Conservation (phyloP, 306 rosid species). For the Abrus precatorius region DNA sequence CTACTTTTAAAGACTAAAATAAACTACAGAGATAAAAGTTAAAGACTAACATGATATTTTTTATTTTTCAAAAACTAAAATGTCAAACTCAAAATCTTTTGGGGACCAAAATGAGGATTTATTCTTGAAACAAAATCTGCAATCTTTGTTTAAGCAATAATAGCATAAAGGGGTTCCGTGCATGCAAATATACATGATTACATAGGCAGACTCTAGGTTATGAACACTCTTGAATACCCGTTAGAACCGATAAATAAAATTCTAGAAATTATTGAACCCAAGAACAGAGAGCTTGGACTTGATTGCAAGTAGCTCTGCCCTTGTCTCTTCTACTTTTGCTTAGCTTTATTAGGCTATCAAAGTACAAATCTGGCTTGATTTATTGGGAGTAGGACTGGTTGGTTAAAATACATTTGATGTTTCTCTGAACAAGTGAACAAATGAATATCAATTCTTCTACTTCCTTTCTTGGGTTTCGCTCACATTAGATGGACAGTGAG, state of each 20-base stretch:
- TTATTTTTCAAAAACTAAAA: no score
- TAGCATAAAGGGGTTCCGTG: no score
- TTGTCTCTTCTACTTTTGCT: conserved; percentile 40
- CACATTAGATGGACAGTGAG: conserved; percentile 10
- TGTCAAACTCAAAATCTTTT: no score
- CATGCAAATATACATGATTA: conserved; percentile 81
- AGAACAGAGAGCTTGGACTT: conserved; percentile 94
- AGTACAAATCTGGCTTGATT: not conserved
- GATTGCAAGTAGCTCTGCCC: conserved; percentile 73
- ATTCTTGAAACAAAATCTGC: no score
- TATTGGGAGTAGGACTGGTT: conserved; percentile 17
- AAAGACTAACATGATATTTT: no score
- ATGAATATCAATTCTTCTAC: conserved; percentile 19
- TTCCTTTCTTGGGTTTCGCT: conserved; percentile 4
- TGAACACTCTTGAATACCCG: conserved; percentile 80
- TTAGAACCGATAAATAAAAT: conserved; percentile 68
- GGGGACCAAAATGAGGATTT: no score
- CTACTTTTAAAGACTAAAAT: no score
- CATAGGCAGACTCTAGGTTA: conserved; percentile 79
- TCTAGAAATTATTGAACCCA: conserved; percentile 81
- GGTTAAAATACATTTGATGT: not conserved
- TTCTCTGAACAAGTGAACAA: conserved; percentile 1
- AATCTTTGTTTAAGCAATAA: no score
- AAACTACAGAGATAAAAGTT: no score
- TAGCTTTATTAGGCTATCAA: conserved; percentile 11